Conservation (phyloP, 495 filamentous ascomycete genomes). For the Saxophila tyrrhenica region DNA sequence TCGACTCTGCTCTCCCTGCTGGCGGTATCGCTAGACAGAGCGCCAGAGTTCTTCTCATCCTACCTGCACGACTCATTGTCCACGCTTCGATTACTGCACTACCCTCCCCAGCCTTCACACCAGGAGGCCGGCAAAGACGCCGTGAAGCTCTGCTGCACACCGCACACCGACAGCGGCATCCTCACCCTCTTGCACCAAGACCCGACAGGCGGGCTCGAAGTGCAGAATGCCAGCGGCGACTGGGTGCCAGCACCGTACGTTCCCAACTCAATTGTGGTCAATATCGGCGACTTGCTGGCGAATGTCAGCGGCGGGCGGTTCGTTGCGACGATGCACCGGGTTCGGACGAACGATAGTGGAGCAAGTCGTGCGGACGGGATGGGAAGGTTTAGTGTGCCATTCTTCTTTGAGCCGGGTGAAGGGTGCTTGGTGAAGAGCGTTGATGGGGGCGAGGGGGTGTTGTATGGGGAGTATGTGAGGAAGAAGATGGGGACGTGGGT, state of each 20-base stretch:
- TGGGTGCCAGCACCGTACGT: conserved; percentile 39
- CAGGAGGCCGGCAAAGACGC: neutral
- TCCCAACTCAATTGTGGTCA: conserved; percentile 37
- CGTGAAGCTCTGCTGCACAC: conserved; percentile 33
- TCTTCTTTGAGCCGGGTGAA: conserved; percentile 41
- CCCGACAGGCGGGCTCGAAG: conserved; percentile 33
- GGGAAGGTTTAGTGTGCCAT: conserved; percentile 37
- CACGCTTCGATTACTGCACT: conserved; percentile 36
- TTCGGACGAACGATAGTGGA: conserved; percentile 19
- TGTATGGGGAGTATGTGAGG: conserved; percentile 37
- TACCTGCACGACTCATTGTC: conserved; percentile 34
- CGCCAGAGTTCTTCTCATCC: conserved; percentile 29
- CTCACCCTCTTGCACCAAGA: conserved; percentile 37
- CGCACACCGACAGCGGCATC: conserved; percentile 37
- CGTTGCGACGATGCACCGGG: conserved; percentile 39
- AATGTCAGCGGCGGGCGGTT: conserved; percentile 37
- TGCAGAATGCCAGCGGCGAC: conserved; percentile 30
- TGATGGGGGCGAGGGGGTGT: conserved; percentile 25
- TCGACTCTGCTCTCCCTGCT: conserved; percentile 33
- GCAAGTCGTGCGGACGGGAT: conserved; percentile 11
- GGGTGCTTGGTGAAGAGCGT: conserved; percentile 32
- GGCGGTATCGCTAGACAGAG: conserved; percentile 32
- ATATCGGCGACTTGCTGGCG: conserved; percentile 38
- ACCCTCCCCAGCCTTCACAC: conserved; percentile 24
- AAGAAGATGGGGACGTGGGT: conserved; percentile 40